Evolutionary conservation across 371 early-diverging fungal species (phyloP).

Genomic region (Rhizomucor miehei): DNA sequence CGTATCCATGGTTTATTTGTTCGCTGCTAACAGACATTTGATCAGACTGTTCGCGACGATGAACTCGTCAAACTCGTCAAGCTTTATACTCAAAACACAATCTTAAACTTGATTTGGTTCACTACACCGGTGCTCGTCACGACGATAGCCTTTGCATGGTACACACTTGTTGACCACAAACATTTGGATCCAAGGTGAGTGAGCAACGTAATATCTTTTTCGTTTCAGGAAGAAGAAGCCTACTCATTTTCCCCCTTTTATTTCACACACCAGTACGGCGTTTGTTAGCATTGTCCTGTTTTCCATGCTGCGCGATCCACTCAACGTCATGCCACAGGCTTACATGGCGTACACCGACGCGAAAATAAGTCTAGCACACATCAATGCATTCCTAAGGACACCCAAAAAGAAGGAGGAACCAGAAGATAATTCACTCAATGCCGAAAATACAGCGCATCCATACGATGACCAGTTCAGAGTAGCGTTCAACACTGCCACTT

Average conservation of each 20-base stretch:
- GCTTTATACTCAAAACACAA: constrained; percentile 55
- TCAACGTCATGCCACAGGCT: constrained; percentile 63
- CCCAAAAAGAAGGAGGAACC: constrained; percentile 1
- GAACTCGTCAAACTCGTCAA: constrained; percentile 56
- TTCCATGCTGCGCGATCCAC: constrained; percentile 57
- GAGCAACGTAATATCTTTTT: too few relatives aligned
- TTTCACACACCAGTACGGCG: constrained; percentile 55
- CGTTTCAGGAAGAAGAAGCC: too few relatives aligned
- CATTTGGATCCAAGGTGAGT: constrained; percentile 56
- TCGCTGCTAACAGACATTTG: background rate
- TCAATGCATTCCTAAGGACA: constrained; percentile 48
- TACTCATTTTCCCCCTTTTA: too few relatives aligned
- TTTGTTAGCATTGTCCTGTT: constrained; percentile 68
- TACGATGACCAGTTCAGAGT: constrained; percentile 17
- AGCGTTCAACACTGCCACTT: constrained; percentile 20
- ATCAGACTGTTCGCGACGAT: constrained; percentile 48
- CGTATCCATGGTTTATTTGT: background rate
- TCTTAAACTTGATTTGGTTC: constrained; percentile 60
- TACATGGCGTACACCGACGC: constrained; percentile 57
- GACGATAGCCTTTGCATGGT: constrained; percentile 61
- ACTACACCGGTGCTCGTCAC: constrained; percentile 70
- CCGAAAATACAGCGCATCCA: constrained; percentile 6
- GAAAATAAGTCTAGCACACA: constrained; percentile 53
- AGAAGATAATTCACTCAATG: constrained; percentile 13
- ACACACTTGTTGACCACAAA: constrained; percentile 60